Base-by-base conservation (phyloP, 2,329 filamentous ascomycete species). In the Penicillium italicum region DNA sequence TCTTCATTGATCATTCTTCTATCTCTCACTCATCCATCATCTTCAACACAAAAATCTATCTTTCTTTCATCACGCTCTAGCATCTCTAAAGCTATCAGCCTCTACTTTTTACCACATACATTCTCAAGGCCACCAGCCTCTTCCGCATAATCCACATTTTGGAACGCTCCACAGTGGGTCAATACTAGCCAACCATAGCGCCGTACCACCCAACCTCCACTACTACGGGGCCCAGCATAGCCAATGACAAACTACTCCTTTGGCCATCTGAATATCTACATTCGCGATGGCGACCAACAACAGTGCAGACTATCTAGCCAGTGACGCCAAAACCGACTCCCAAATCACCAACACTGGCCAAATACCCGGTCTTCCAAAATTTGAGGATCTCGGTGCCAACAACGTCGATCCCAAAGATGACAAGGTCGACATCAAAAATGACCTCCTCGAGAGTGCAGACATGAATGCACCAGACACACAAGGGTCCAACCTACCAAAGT, bases 151-250 rank as follows among this genome's bases (percentile, higher is more conserved):
- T 16, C 9, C 3, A 22, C 8, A 16, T 5, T 6, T 20, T 20
- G 20, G 24, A 4, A n/a, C n/a, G n/a, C n/a, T n/a, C n/a, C n/a
- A n/a, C n/a, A 24, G 22, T 42, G 22, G 16, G 16, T 28, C 9
- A 7, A 9, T 0, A 0, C 0, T 12, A 28, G 1, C 40, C 40
- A 42, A 42, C 22, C 40, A n/a, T 14, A 28, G 6, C 9, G 0
- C 9, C 0, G 4, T n/a, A 42, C 16, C 8, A 11, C 9, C 1
- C 5, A n/a, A 2, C 5, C 4, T 0, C 7, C 2, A 4, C 4
- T 18, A n/a, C 12, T 42, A 9, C 1, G 22, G 24, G 16, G 24
- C 40, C 4, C 0, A 6, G 0, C 1, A 1, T 11, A 28, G 2
- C 40, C 9, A 42, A 42, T 42, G 9, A 28, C 28, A 33, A 22